phyloP scores from a whole-genome alignment of 163 green algal species.

The Scenedesmus sp. region DNA sequence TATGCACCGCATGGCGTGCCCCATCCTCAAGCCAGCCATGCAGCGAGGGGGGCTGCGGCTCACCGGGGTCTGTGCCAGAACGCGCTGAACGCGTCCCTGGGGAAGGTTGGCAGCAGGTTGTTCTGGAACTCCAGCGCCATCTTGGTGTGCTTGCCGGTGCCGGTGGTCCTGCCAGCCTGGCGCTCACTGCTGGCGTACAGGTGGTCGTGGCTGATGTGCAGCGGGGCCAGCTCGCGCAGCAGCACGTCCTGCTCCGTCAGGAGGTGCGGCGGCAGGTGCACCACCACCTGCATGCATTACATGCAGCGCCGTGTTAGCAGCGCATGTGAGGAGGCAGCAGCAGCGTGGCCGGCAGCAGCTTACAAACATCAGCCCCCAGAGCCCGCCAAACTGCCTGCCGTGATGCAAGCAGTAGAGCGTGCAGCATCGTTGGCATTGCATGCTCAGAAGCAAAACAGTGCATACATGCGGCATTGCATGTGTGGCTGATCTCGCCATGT shows the following conservation, averaged over 20 bases:
- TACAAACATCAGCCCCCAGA: neutral
- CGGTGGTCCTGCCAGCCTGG: neutral
- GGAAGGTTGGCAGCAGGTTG: constrained; percentile 29
- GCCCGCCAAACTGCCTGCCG: too few species aligned
- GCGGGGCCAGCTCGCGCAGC: constrained; percentile 32
- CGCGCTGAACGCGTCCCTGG: neutral
- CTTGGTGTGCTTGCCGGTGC: constrained; percentile 41
- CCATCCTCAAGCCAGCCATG: too few species aligned
- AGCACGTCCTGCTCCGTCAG: constrained; percentile 13
- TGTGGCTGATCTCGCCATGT: too few species aligned
- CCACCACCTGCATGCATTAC: neutral
- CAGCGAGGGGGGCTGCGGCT: neutral
- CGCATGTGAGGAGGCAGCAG: neutral
- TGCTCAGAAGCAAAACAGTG: too few species aligned
- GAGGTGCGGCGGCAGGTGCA: constrained; percentile 43
- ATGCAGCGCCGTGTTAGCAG: neutral
- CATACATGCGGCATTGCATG: too few species aligned
- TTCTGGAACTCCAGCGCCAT: constrained; percentile 19
- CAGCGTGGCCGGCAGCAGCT: too few species aligned
- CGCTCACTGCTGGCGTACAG: constrained; percentile 34
- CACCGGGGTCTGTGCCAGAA: constrained; percentile 38
- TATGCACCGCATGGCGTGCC: too few species aligned
- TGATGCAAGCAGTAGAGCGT: too few species aligned
- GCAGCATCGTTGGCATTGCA: too few species aligned
- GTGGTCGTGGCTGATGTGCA: constrained; percentile 45